Percentiles rank a stretch among this genome's conserved stretches.
These are phyloP conservation scores for Candida qinlingensis DNA, from an alignment of 805 yeast genomes.

Conservation along the genomic window DNA sequence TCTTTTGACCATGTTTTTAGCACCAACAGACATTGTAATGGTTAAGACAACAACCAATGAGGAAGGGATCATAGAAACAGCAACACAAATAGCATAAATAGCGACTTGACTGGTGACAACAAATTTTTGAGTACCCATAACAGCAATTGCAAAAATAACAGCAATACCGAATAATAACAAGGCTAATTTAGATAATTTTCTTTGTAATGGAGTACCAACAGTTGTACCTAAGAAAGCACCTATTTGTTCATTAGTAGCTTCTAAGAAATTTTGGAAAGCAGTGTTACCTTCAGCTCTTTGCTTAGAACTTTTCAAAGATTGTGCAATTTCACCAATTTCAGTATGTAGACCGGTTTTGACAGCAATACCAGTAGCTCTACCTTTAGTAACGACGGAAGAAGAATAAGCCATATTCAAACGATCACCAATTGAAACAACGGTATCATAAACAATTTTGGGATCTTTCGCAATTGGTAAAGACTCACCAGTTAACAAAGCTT, in stretches of 20 bases:
- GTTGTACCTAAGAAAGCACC: conserved; percentile 72
- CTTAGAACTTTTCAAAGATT: conserved; percentile 42
- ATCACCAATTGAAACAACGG: conserved; percentile 61
- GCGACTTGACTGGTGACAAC: conserved; percentile 74
- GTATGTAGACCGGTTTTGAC: conserved; percentile 65
- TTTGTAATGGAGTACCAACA: conserved; percentile 78
- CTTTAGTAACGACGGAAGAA: conserved; percentile 66
- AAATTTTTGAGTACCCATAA: conserved; percentile 79
- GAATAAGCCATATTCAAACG: conserved; percentile 66
- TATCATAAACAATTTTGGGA: conserved; percentile 34
- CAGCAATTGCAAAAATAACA: conserved; percentile 79
- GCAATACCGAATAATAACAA: conserved; percentile 67
- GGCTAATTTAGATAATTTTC: conserved; percentile 72
- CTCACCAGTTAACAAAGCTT: conserved; percentile 63
- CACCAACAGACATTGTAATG: conserved; percentile 82
- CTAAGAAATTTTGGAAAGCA: conserved; percentile 29
- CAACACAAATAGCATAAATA: conserved; percentile 83
- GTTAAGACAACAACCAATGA: conserved; percentile 75
- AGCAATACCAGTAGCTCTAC: conserved; percentile 67
- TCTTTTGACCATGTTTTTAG: conserved; percentile 61
- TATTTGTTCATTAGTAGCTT: conserved; percentile 45
- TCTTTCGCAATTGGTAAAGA: conserved; percentile 62
- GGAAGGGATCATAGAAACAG: conserved; percentile 74
- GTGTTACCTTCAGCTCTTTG: conserved; percentile 37
- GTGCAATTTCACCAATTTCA: conserved; percentile 72